Evolutionary conservation across 1,284 basidiomycete species (phyloP), one percentile per base, ranked within the genome.

Genomic region (Pholiota adiposa): DNA sequence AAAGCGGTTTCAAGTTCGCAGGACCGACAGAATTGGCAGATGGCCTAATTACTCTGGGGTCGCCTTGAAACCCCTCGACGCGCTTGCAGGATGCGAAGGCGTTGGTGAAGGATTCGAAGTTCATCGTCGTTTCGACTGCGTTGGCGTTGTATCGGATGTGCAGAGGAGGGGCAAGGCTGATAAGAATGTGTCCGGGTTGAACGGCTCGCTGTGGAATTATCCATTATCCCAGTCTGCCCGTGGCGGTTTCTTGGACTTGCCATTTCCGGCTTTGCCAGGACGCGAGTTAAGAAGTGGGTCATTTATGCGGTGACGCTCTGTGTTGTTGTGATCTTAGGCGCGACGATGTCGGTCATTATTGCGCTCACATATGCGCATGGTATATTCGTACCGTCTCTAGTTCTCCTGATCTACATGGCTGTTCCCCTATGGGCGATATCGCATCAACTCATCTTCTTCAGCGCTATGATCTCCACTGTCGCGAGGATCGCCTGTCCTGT

Each of bases 181-280:
- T 49, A 36, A 46, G 12, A 34, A 59, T 29, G 16, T 59, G 18
- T 54, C 58, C 2, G 57, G 57, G 1, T 11, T 59, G 3, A 59
- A 59, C 18, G 27, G 18, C 21, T 36, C 58, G 1, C 34, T 54
- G n/a, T 59, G 58, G 51, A 54, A n/a, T 4, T 59, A 59, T 29
- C 58, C 58, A n/a, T 4, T 59, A 59, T 29, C 58, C 58, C 41
- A 53, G 51, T 21, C 41, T 59, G 2, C 58, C 51, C 4, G 43
- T 59, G 7, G 58, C 58, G 12, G 40, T 59, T n/a, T 12, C 27
- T 52, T 18, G 51, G 58, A 9, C 34, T 59, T 1, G 19, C n/a
- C 19, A 54, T 59, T 27, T 34, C 44, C 43, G 38, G 54, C 4
- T 53, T 54, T 33, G 8, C 58, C 3, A 16, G 51, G 8, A 54